Evolutionary conservation across 2,329 filamentous ascomycete species (phyloP).

Genomic region (Akanthomyces uredinophilus): DNA sequence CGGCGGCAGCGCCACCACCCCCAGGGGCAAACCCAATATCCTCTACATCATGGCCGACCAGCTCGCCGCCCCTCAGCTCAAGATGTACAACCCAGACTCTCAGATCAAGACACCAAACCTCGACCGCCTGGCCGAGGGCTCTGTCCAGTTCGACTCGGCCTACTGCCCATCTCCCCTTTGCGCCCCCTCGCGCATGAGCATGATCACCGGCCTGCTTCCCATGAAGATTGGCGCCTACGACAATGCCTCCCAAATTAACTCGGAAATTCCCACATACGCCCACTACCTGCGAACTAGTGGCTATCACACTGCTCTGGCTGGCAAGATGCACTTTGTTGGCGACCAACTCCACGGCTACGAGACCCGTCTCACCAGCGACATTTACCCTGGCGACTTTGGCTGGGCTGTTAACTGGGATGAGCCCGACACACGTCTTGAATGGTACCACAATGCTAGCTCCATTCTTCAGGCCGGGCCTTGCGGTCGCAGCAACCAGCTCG

Average conservation of each 20-base stretch:
- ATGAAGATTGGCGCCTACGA: slow-evolving; percentile 90
- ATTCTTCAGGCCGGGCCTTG: slow-evolving; percentile 86
- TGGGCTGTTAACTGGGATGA: slow-evolving; percentile 97
- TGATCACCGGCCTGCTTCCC: slow-evolving; percentile 87
- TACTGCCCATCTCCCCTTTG: slow-evolving; percentile 94
- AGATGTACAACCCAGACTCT: slow-evolving; percentile 84
- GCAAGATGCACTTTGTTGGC: slow-evolving; percentile 97
- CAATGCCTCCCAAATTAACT: slow-evolving; percentile 79
- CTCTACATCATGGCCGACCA: slow-evolving; percentile 95
- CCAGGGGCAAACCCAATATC: slow-evolving; percentile 35
- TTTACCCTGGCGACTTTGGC: slow-evolving; percentile 90
- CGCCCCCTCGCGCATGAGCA: slow-evolving; percentile 86
- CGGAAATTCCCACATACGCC: slow-evolving; percentile 84
- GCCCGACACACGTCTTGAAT: slow-evolving; percentile 78
- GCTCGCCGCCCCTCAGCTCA: slow-evolving; percentile 81
- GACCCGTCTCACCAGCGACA: slow-evolving; percentile 86
- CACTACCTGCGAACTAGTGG: slow-evolving; percentile 82
- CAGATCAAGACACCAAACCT: slow-evolving; percentile 91
- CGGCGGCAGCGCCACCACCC: slow-evolving; percentile 22
- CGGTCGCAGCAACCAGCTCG: slow-evolving; percentile 87
- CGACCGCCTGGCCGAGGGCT: slow-evolving; percentile 71
- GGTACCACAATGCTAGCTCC: slow-evolving; percentile 95
- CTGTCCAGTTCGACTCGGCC: slow-evolving; percentile 87
- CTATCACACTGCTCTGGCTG: slow-evolving; percentile 85
- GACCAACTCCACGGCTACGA: slow-evolving; percentile 95